Conservation (phyloP, 257 asterid genomes). For the Craterostigma plantagineum region DNA sequence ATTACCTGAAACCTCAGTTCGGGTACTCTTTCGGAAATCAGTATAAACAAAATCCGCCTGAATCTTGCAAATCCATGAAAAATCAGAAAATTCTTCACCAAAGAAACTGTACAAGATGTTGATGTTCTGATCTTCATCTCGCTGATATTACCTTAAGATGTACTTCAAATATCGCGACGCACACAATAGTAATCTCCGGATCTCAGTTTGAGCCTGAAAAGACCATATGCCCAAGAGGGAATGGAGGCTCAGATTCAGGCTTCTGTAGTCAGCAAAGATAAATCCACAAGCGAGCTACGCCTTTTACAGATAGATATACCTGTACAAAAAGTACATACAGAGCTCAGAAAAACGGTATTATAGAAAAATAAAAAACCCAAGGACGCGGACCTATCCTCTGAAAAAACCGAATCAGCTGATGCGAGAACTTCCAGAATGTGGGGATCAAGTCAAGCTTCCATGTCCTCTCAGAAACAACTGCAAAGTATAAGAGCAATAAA, state of each 20-base stretch:
- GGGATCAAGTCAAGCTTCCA: constrained; percentile 9
- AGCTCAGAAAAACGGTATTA: background rate
- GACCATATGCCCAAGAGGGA: background rate
- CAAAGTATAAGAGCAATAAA: too few species aligned
- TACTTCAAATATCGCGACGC: too few species aligned
- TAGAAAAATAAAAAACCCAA: constrained; percentile 13
- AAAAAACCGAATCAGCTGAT: constrained; percentile 11
- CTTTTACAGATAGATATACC: constrained; percentile 16
- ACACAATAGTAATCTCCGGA: too few species aligned
- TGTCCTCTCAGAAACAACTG: constrained; percentile 8
- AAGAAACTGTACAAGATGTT: too few species aligned
- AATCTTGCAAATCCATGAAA: too few species aligned
- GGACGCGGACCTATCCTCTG: constrained; percentile 5
- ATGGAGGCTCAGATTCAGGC: constrained; percentile 4
- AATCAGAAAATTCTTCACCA: too few species aligned
- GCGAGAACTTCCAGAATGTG: constrained; percentile 9
- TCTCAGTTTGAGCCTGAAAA: too few species aligned
- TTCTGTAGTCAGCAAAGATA: background rate
- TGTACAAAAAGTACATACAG: constrained; percentile 8
- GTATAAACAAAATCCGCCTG: too few species aligned
- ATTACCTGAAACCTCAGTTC: too few species aligned
- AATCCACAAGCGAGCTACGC: constrained; percentile 15
- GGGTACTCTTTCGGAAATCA: too few species aligned
- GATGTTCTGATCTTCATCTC: too few species aligned
- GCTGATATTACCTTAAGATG: too few species aligned